Percentiles rank a stretch among this genome's conserved stretches.
These are phyloP conservation scores for Rhizopus stolonifer DNA, from an alignment of 371 early-diverging fungal species.

Conservation along the genomic window DNA sequence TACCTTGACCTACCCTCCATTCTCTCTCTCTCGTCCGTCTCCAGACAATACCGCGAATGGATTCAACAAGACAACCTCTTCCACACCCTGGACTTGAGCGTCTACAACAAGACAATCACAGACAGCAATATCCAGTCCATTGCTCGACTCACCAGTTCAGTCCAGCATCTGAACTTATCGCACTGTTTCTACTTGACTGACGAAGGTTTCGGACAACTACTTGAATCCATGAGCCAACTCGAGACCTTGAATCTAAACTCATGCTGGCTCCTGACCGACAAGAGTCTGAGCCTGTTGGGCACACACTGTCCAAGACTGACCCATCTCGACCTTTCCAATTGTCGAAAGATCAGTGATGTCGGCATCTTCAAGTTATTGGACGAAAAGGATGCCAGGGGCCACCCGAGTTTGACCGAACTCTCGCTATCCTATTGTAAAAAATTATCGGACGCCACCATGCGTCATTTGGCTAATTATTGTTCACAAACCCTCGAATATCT, in stretches of 20 bases:
- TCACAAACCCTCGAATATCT: slow-evolving; percentile 41
- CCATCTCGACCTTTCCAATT: slow-evolving; percentile 72
- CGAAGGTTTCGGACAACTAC: slow-evolving; percentile 38
- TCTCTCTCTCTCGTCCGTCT: slow-evolving; percentile 21
- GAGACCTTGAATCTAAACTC: slow-evolving; percentile 61
- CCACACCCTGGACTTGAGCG: slow-evolving; percentile 40
- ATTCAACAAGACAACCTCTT: slow-evolving; percentile 34
- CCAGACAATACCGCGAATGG: slow-evolving; percentile 30
- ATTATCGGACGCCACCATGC: slow-evolving; percentile 62
- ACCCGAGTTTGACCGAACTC: slow-evolving; percentile 38
- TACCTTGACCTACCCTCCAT: slow-evolving; percentile 31
- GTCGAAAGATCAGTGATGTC: slow-evolving; percentile 74
- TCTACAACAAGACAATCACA: slow-evolving; percentile 42
- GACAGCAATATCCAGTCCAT: slow-evolving; percentile 28
- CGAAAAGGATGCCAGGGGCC: slow-evolving; percentile 16
- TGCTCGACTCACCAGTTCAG: slow-evolving; percentile 14
- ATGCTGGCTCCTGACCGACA: slow-evolving; percentile 81
- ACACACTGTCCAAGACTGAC: slow-evolving; percentile 35
- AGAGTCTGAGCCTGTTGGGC: slow-evolving; percentile 52
- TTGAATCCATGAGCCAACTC: slow-evolving; percentile 38
- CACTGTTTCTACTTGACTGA: slow-evolving; percentile 58
- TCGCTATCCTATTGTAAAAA: slow-evolving; percentile 79
- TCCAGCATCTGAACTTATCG: slow-evolving; percentile 26
- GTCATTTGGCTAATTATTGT: slow-evolving; percentile 37
- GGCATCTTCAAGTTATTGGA: slow-evolving; percentile 55